Evolutionary conservation across 257 asterid species (phyloP).

Genomic region (Solanum gandarillasii): DNA sequence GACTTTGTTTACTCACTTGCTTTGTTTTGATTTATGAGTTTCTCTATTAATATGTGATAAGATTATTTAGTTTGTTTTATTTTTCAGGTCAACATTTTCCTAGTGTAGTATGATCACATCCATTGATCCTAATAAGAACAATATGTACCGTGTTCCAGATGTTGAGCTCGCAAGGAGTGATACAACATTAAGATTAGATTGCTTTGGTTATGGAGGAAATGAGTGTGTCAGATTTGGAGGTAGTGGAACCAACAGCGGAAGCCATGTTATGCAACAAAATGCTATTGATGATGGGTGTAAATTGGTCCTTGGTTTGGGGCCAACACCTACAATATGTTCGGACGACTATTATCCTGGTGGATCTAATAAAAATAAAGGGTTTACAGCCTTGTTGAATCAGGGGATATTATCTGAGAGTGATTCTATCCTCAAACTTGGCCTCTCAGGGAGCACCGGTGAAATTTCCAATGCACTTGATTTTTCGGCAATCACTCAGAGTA

Average conservation of each 20-base stretch:
- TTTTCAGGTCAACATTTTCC: conserved; percentile 1
- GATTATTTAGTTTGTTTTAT: background rate
- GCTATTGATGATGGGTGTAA: conserved; percentile 70
- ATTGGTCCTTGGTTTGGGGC: conserved; percentile 88
- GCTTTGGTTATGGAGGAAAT: conserved; percentile 55
- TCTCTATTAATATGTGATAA: conserved; percentile 15
- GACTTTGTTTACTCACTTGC: conserved; percentile 21
- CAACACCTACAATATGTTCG: conserved; percentile 59
- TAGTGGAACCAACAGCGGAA: conserved; percentile 15
- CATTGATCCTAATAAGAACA: conserved; percentile 20
- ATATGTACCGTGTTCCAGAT: conserved; percentile 29
- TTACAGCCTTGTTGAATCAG: conserved; percentile 11
- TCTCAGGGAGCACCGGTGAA: conserved; percentile 42
- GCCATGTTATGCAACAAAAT: conserved; percentile 15
- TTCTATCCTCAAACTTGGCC: conserved; percentile 57
- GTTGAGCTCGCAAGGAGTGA: conserved; percentile 40
- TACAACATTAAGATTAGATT: conserved; percentile 61
- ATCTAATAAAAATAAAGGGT: conserved; percentile 29
- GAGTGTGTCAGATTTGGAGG: conserved; percentile 22
- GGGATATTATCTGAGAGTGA: conserved; percentile 34
- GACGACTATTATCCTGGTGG: conserved; percentile 26
- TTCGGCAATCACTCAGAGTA: conserved; percentile 36
- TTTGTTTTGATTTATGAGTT: conserved; percentile 25
- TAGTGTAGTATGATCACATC: conserved; percentile 4
- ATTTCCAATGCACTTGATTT: conserved; percentile 33